Percentiles rank a stretch among this genome's conserved stretches.
These are phyloP conservation scores for Pythium apleroticum DNA, from an alignment of 352 stramenopile species.

Conservation along the genomic window DNA sequence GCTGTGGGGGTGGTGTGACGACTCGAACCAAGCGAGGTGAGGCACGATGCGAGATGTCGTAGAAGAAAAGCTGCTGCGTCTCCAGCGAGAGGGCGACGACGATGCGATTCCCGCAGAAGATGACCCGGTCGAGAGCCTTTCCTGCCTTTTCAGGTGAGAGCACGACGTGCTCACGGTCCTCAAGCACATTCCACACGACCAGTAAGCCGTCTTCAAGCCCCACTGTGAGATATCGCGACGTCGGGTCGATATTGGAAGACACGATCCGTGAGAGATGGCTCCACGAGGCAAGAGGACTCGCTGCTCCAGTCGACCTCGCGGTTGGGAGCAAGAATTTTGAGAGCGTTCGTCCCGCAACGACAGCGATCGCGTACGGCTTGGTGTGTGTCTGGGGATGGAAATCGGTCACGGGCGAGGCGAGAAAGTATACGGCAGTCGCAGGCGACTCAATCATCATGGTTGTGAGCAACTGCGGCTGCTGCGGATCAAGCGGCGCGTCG, in stretches of 20 bases:
- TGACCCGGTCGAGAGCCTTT: not conserved
- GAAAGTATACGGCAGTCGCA: conserved; percentile 15
- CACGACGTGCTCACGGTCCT: conserved; percentile 38
- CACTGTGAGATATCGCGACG: conserved; percentile 47
- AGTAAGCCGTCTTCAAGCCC: conserved; percentile 47
- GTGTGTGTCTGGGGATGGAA: not conserved
- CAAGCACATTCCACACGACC: conserved; percentile 55
- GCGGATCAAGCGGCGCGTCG: not conserved
- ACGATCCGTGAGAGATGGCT: conserved; percentile 42
- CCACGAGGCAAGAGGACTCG: conserved; percentile 36
- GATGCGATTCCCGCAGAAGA: conserved; percentile 14
- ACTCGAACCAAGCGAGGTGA: conserved; percentile 33
- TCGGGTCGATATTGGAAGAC: conserved; percentile 36
- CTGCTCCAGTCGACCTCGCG: conserved; percentile 6
- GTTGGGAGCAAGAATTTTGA: conserved; percentile 10
- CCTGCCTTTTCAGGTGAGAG: not conserved
- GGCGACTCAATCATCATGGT: not conserved
- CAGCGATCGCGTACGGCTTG: conserved; percentile 11
- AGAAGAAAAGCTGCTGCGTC: conserved; percentile 45
- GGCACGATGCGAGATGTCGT: conserved; percentile 34
- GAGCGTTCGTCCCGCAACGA: conserved; percentile 13
- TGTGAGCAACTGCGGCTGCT: conserved; percentile 1
- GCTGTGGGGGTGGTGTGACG: conserved; percentile 27
- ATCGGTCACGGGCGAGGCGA: conserved; percentile 6
- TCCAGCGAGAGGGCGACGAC: conserved; percentile 39